A percentile compares a stretch with the other conserved stretches of the same genome.
These are phyloP conservation scores for Akanthomyces dipterigenus DNA, from an alignment of 2,329 filamentous ascomycete genomes.

Conservation along the genomic window DNA sequence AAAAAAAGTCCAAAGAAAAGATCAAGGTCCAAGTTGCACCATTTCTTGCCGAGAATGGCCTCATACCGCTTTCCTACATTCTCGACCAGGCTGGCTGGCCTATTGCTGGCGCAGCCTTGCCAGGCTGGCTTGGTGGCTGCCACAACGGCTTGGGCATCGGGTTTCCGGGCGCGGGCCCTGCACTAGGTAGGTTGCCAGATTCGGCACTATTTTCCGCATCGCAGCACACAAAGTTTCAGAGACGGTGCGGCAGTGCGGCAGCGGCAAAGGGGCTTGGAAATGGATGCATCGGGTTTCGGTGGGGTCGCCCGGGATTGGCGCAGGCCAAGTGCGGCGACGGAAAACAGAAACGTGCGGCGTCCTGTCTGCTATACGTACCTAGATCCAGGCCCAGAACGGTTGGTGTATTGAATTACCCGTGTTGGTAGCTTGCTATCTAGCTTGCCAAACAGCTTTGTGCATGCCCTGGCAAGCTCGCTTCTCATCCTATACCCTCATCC, in stretches of 20 bases:
- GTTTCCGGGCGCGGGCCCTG: neutral
- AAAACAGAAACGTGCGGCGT: neutral
- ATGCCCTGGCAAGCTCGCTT: neutral
- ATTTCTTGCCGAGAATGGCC: neutral
- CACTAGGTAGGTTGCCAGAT: neutral
- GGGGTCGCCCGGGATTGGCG: neutral
- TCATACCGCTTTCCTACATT: neutral
- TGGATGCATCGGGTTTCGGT: slow-evolving; percentile 4
- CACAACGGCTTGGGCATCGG: neutral
- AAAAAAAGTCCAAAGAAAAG: neutral
- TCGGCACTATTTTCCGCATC: neutral
- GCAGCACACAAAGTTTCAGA: neutral
- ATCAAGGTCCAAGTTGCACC: neutral
- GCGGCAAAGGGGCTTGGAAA: slow-evolving; percentile 4
- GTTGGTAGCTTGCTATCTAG: neutral
- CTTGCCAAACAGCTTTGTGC: neutral
- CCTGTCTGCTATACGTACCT: neutral
- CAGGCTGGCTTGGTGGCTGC: neutral
- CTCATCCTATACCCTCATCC: neutral
- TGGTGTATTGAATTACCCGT: neutral
- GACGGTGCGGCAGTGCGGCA: neutral
- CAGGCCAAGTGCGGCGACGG: neutral
- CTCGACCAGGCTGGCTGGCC: neutral
- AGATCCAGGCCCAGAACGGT: neutral
- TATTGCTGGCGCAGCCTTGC: neutral